Evolutionary conservation across 176 grass and related monocot species (phyloP), one percentile per base, ranked within the genome.

Genomic region (Aechmea fasciata): DNA sequence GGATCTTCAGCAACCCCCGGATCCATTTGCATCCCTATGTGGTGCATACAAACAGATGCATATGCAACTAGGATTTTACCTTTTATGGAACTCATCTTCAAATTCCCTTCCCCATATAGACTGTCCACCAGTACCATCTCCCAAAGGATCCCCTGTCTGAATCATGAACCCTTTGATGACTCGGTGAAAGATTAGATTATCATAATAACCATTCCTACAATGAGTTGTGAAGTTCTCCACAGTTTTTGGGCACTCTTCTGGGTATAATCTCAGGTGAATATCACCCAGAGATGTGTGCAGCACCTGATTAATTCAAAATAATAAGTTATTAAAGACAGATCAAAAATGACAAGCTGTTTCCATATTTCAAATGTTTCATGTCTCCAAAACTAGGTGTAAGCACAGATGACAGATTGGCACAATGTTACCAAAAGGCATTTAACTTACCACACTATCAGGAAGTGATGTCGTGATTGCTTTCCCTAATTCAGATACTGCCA

Each of bases 141-240:
- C 94, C 74, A 97, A 90, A 78, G 94, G 94, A 83, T 97, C 89
- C 65, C 89, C 94, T 24, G 86, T 97, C 75, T 92, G 94, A 74
- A 97, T 72, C 89, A 97, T 97, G 73, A 92, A 97, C 59, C 94
- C 94, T 77, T 90, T 97, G 50, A 97, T 97, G 74, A 92, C 94
- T 66, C 94, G 89, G 67, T 97, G 94, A 80, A 97, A 97, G 78
- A 97, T 92, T 47, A 85, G 82, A 85, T 97, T 97, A 57, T 97
- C 89, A 53, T 97, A 97, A 82, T 97, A 97, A 48, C 94, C 89
- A 23, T 97, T 97, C 75, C 83, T 83, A 67, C 94, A 90, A 82
- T 97, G 89, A 52, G 94, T 97, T 13, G 94, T 97, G 80, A 97
- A 97, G 71, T 97, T 97, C 75, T 97, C 94, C 65, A 97, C 94